Base-by-base conservation (phyloP, 805 yeast species). In the Candida xiaguanensis region DNA sequence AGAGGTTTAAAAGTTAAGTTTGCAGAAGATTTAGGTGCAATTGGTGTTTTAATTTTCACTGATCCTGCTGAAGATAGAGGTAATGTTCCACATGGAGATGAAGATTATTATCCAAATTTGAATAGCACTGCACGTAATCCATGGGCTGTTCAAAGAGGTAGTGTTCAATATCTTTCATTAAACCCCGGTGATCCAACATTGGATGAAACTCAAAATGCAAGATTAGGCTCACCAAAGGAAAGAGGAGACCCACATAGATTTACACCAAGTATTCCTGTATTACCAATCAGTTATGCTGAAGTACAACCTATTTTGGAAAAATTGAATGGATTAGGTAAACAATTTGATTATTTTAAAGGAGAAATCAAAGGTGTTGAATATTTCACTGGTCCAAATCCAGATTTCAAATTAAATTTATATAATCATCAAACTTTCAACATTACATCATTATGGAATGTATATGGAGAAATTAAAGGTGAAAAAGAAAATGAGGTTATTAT, bases 111-210 rank as follows among this genome's bases (percentile, higher is more conserved):
- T 49, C 89, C 90, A 0, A 17, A 24, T 1, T 25, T 34, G 13
- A 43, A 68, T 4, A 89, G 89, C 0, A 78, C 80, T 3, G 85
- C 87, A 2, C 70, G 87, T 49, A 80, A 77, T 46, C 77, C 78
- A 26, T 63, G 73, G 38, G 67, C 80, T 7, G 75, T 83, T 19
- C 80, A 80, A 50, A 67, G 85, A 52, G 83, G 80, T 2, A 72
- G 85, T 7, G 80, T 76, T 1, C 77, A 70, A 43, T 78, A 66
- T 44, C 65, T 79, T 40, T 72, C 78, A 3, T 52, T 64, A 23
- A 68, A 70, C 36, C 87, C 89, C 0, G 90, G 90, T 9, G 91
- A 83, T 53, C 90, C 90, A 25, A 79, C 89, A 0, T 34, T 34
- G 16, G 36, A 34, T 16, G 36, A 34, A 24, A 81, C 89, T 2